Base-by-base conservation (phyloP, 176 grass and related monocot genomes). In the Thinopyrum elongatum region DNA sequence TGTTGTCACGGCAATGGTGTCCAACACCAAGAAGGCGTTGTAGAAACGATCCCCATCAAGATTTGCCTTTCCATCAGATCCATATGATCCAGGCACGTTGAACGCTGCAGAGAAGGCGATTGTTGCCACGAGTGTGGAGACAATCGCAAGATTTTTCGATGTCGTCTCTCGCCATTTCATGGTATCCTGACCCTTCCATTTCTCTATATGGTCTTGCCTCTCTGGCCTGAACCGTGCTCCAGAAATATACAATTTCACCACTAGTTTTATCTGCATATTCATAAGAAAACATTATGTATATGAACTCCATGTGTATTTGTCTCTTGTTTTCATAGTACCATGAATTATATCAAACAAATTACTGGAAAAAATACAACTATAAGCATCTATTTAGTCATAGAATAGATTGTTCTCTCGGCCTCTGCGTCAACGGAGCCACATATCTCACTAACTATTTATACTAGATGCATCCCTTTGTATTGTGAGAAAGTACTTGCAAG, bases 41-140 rank as follows among this genome's bases (percentile, higher is more conserved):
- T 90, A 92, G 53, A 78, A 31, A 6, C 16, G 44, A 53, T 63
- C 87, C 30, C 83, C 29, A 0, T 36, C 65, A 6, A 90, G 80
- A n/a, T 69, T 86, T 35, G 88, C 81, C 31, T 82, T 80, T 3
- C 91, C 88, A 17, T 88, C 65, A 1, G 47, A 5, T 36, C 86
- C 84, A 17, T 90, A 93, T 12, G 87, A 87, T 42, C 91, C 87
- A 3, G 88, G 91, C 22, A 93, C 82, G 15, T 90, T 93, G 85
- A 93, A 90, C 39, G 91, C 82, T 11, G 91, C 88, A 3, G 85
- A 93, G 62, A 93, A 93, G 46, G 88, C 91, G 5, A 90, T 69
- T 8, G 88, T 85, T 4, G 81, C 91, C 28, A 93, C 83, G 5
- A 93, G 79, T 2, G 86, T 86, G 25, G 81, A 83, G n/a, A 93